Evolutionary conservation across 768 basidiomycete species (phyloP).

Genomic region (Antrodiella citrinella): DNA sequence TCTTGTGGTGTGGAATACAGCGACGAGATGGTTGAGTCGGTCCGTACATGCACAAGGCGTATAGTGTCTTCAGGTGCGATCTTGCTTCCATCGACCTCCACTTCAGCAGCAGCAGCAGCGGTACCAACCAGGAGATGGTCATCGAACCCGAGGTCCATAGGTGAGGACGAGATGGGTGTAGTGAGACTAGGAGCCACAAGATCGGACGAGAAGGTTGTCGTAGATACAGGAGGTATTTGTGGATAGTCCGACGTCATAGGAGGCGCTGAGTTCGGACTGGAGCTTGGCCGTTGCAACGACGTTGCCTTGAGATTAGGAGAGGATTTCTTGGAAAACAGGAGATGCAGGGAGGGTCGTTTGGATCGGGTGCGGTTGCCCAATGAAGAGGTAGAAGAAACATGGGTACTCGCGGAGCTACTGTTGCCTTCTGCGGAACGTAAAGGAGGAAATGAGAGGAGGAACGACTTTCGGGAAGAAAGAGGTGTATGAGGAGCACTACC

Average conservation of each 20-base stretch:
- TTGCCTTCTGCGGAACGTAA: constrained; percentile 17
- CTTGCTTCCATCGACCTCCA: not conserved
- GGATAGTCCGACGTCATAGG: too few species aligned
- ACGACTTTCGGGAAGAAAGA: constrained; percentile 29
- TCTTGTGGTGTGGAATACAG: constrained; percentile 19
- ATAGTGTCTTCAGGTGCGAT: constrained; percentile 1
- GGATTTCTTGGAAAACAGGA: constrained; percentile 62
- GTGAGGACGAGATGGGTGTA: constrained; percentile 20
- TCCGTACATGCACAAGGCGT: constrained; percentile 3
- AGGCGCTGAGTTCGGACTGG: too few species aligned
- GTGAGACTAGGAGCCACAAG: constrained; percentile 18
- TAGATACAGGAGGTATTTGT: too few species aligned
- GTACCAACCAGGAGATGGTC: not conserved
- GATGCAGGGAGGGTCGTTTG: constrained; percentile 64
- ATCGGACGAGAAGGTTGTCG: too few species aligned
- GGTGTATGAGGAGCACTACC: constrained; percentile 18
- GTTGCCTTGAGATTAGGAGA: constrained; percentile 31
- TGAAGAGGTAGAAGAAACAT: constrained; percentile 29
- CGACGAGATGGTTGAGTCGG: constrained; percentile 16
- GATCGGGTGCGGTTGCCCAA: constrained; percentile 25
- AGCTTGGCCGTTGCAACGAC: constrained; percentile 1
- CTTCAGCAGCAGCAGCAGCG: not conserved
- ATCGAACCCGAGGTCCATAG: constrained; percentile 17
- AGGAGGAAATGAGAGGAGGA: constrained; percentile 22
- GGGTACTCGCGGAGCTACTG: too few species aligned